Percentiles rank a stretch among this genome's conserved stretches.
Conservation (phyloP, 2,329 filamentous ascomycete species). For the Penicillium sclerotiorum region DNA sequence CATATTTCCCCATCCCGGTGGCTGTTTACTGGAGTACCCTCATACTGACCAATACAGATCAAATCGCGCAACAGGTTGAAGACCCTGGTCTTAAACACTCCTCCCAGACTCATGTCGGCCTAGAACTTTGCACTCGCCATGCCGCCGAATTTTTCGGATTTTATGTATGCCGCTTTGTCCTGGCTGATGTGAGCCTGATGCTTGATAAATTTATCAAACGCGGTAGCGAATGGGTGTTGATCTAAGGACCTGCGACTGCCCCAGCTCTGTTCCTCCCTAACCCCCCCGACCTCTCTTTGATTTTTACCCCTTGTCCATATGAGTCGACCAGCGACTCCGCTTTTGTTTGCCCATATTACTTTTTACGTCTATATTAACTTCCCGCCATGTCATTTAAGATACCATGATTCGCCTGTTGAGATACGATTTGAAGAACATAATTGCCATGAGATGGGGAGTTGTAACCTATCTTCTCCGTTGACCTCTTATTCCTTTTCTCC, state of each 20-base stretch:
- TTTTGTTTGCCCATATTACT: slow-evolving; percentile 19
- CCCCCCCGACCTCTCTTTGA: neutral
- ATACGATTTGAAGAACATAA: slow-evolving; percentile 29
- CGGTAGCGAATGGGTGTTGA: slow-evolving; percentile 88
- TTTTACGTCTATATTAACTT: slow-evolving; percentile 24
- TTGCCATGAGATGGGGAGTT: slow-evolving; percentile 19
- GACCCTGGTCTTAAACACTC: slow-evolving; percentile 90
- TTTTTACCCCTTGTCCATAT: too few relatives aligned
- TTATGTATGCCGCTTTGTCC: slow-evolving; percentile 92
- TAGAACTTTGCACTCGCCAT: slow-evolving; percentile 90
- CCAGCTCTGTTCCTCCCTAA: slow-evolving; percentile 1
- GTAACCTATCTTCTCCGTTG: neutral
- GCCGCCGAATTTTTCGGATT: slow-evolving; percentile 98
- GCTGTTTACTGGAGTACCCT: neutral
- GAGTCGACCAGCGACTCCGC: too few relatives aligned
- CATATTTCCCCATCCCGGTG: neutral
- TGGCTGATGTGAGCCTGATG: slow-evolving; percentile 79
- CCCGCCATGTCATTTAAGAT: slow-evolving; percentile 25
- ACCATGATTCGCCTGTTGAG: slow-evolving; percentile 25
- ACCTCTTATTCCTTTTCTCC: neutral
- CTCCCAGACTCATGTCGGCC: slow-evolving; percentile 89
- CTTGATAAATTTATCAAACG: slow-evolving; percentile 97
- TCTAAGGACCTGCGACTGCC: slow-evolving; percentile 35
- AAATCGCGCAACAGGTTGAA: slow-evolving; percentile 94
- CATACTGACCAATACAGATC: slow-evolving; percentile 60